Base-by-base conservation (phyloP, 495 filamentous ascomycete species). In the Daldinia vernicosa region DNA sequence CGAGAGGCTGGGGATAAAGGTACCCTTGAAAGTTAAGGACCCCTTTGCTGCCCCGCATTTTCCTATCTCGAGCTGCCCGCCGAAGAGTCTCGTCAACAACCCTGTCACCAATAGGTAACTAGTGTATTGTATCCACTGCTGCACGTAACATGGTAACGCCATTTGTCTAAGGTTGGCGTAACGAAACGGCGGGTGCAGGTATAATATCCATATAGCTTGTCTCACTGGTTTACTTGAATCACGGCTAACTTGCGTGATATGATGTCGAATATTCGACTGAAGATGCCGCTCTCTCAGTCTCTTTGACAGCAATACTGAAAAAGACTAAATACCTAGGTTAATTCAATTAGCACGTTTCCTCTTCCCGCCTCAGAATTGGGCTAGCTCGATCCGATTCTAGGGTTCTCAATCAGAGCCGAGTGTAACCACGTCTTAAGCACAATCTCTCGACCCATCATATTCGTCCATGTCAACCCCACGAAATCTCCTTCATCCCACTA, bases 1-100 rank as follows among this genome's bases (percentile, higher is more conserved):
- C 52, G 55, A 72, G 64, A 67, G 67, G 64, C 69, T 72, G 37
- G 60, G 64, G 47, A 55, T 63, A 30, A 30, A 66, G 53, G 33
- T 63, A 56, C 62, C 47, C 60, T 47, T 55, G 17, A 56, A n/a
- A n/a, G n/a, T n/a, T n/a, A n/a, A n/a, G 27, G 17, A 28, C 53
- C 63, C 70, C 70, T 60, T 72, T 65, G 64, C 62, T 66, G 71
- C 71, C 71, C 71, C 71, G 71, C 71, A 66, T 70, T 70, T 72
- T 62, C 62, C 66, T 63, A 70, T 74, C 66, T 70, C 37, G 57
- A 70, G 57, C 57, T 65, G 66, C 32, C 63, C 57, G 51, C 32
- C 60, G 50, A 64, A 30, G 47, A 43, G 55, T 67, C 26, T 67
- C 58, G 52, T 52, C 40, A 45, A 71, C 40, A 45, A 71, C 59